Evolutionary conservation across 1,139 yeast species (phyloP).

Genomic region (Meyerozyma elateridarum): DNA sequence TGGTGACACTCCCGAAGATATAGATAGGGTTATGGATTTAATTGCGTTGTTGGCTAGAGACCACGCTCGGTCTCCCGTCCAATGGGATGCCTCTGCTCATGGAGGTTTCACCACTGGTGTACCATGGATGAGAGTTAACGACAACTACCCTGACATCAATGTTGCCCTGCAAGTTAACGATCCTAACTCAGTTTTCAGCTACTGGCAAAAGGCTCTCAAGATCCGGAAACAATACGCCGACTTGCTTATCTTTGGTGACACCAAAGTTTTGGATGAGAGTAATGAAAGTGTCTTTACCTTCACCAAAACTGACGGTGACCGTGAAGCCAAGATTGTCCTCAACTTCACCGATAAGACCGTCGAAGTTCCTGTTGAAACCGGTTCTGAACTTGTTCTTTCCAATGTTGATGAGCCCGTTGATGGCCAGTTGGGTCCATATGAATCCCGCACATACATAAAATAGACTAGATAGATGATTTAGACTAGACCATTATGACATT

Average conservation of each 20-base stretch:
- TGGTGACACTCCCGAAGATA: constrained; percentile 26
- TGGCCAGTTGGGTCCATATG: constrained; percentile 31
- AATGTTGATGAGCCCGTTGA: constrained; percentile 21
- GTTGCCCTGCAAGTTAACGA: constrained; percentile 44
- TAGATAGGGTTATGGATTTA: constrained; percentile 25
- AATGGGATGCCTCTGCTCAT: constrained; percentile 43
- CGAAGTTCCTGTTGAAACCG: constrained; percentile 27
- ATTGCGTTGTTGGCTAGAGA: constrained; percentile 44
- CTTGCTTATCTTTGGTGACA: constrained; percentile 44
- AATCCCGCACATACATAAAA: constrained; percentile 31
- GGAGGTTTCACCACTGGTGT: constrained; percentile 47
- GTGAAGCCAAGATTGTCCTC: constrained; percentile 38
- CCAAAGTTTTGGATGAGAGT: constrained; percentile 36
- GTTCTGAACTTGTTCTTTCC: constrained; percentile 25
- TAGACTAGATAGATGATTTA: not conserved
- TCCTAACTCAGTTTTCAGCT: constrained; percentile 41
- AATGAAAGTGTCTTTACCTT: constrained; percentile 36
- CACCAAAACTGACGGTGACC: constrained; percentile 24
- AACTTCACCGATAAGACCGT: constrained; percentile 37
- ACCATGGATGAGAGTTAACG: constrained; percentile 57
- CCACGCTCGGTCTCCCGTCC: constrained; percentile 56
- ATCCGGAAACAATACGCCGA: constrained; percentile 44
- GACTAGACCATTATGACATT: not conserved
- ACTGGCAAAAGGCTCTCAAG: constrained; percentile 40
- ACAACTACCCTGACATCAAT: constrained; percentile 45